Percentiles rank a stretch among this genome's conserved stretches.
Evolutionary conservation across 139 green algal genomes (phyloP).

Genomic region (Limnomonas spitsbergensis): DNA sequence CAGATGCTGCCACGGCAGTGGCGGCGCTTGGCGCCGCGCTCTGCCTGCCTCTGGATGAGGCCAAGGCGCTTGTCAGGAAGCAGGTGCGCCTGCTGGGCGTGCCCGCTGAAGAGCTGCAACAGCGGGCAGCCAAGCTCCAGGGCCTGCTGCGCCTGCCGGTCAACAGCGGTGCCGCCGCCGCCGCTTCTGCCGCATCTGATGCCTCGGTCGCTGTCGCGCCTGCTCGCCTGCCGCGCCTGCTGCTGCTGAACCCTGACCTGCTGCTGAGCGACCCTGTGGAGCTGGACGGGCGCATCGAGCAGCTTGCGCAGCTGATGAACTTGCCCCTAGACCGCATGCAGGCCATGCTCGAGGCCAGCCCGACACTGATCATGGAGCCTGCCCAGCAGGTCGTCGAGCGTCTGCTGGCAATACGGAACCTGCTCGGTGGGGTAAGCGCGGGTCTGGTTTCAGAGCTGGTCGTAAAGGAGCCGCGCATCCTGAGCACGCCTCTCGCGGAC

Average conservation of each 20-base stretch:
- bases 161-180: too few relatives aligned
- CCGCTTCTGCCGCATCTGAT: too few relatives aligned
- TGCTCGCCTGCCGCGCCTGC: too few relatives aligned
- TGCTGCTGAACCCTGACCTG: constrained; percentile 26
- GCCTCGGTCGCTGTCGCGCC: too few relatives aligned
- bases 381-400: neutral
- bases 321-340: neutral
- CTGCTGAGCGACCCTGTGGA: constrained; percentile 8
- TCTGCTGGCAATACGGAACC: neutral
- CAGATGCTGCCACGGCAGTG: neutral
- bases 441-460: constrained; percentile 12
- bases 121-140: too few relatives aligned
- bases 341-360: neutral
- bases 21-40: neutral
- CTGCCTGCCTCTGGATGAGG: neutral
- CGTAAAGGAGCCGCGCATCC: neutral
- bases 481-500: neutral
- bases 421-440: neutral
- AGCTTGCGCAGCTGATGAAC: neutral
- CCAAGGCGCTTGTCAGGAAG: neutral
- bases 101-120: neutral
- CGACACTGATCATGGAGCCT: neutral
- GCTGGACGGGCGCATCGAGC: neutral
- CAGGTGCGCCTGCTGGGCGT: constrained; percentile 3
- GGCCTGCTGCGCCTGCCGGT: too few relatives aligned